phyloP scores from a whole-genome alignment of 2,329 filamentous ascomycete species.

The Xylariaceae sp. region DNA sequence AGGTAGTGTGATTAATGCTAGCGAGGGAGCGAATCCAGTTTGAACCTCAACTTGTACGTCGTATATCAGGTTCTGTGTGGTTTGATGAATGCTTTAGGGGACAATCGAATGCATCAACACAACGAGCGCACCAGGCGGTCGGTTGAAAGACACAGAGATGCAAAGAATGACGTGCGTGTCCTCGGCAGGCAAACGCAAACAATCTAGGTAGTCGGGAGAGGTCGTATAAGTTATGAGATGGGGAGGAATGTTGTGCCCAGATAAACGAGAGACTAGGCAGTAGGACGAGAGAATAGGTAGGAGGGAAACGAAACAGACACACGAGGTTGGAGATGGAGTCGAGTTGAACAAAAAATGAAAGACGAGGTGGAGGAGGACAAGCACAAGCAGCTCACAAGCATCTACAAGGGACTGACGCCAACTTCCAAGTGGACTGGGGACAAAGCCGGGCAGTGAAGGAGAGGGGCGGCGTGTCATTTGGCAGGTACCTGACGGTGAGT shows the following conservation, averaged over 20 bases:
- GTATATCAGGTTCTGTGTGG: not conserved
- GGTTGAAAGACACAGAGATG: conserved; percentile 15
- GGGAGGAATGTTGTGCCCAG: conserved; percentile 13
- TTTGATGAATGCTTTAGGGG: not conserved
- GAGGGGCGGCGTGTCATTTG: no score
- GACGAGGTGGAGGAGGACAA: no score
- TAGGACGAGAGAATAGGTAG: conserved; percentile 1
- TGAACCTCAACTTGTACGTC: not conserved
- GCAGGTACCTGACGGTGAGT: no score
- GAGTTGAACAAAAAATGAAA: no score
- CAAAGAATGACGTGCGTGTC: conserved; percentile 6
- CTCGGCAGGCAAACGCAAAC: not conserved
- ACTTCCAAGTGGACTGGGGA: no score
- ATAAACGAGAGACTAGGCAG: conserved; percentile 27
- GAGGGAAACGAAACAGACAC: not conserved
- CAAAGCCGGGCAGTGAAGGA: no score
- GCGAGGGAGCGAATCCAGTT: no score
- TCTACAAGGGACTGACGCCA: no score
- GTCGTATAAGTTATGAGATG: not conserved
- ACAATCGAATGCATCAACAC: conserved; percentile 13
- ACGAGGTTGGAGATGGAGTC: no score
- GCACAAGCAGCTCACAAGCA: no score
- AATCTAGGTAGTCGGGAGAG: not conserved
- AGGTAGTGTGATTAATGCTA: no score
- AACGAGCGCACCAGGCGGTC: conserved; percentile 31